Base-by-base conservation (phyloP, 305 asterid genomes). In the Fraxinus dipetala region DNA sequence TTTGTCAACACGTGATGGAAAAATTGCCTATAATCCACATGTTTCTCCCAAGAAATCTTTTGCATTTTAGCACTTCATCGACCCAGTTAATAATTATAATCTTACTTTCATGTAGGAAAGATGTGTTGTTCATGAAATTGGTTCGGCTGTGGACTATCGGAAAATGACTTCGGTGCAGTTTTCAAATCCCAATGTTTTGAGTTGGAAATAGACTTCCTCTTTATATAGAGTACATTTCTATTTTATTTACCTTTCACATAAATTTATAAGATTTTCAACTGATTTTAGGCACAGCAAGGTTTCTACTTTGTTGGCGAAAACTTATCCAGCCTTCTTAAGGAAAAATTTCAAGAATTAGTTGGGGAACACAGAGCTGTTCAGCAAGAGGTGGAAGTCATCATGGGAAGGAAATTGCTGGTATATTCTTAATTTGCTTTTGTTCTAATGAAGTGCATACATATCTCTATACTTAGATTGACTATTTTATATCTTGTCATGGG, bases 351-450 rank as follows among this genome's bases (percentile, higher is more conserved):
- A 80, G 88, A 91, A 84, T 84, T 95, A 83, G 86, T 93, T 74
- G 98, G 94, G 65, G 90, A 92, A n/a, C 88, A 87, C 75, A 77
- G 67, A 76, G 91, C 95, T 63, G 82, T 88, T 80, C 93, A 95
- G 6, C 97, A 93, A 79, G 97, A 88, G 85, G 99, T 93, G 75
- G 98, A 95, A 84, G 98, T 95, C 83, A 92, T 95, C 84, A 95
- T 95, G 99, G 99, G 99, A 63, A 93, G 98, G 88, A 94, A 89
- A 87, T 85, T 95, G 84, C 89, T 81, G 90, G 99, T 95, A 83
- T 32, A 82, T 6, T 77, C 75, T 31, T 34, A 70, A 73, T 77
- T 43, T 56, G 35, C 72, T 24, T 30, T 31, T 76, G 3, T 61
- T 5, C 36, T 51, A 43, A 20, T 26, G 34, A 35, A 48, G 14